Percentiles rank a stretch among this genome's conserved stretches.
phyloP scores from a whole-genome alignment of 2,329 filamentous ascomycete species.

The Botryotinia narcissicola region DNA sequence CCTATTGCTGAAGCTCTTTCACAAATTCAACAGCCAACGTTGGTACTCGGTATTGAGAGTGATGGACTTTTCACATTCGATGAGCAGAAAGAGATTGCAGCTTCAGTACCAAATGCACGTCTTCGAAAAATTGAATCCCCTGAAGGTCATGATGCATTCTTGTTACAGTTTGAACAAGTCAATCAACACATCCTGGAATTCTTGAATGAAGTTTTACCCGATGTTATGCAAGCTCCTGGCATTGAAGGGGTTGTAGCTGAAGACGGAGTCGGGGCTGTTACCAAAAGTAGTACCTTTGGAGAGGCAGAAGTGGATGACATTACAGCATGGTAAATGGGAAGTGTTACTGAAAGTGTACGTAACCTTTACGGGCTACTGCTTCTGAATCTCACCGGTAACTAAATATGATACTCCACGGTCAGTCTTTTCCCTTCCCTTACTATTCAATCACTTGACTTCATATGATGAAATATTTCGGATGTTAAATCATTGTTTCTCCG shows the following conservation, averaged over 20 bases:
- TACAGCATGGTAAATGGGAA: constrained; percentile 71
- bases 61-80: constrained; percentile 97
- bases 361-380: neutral
- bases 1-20: constrained; percentile 70
- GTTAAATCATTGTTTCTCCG: constrained; percentile 85
- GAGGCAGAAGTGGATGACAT: constrained; percentile 97
- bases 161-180: constrained; percentile 96
- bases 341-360: neutral
- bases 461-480: constrained; percentile 75
- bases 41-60: constrained; percentile 91
- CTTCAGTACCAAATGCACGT: constrained; percentile 71
- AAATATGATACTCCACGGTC: neutral
- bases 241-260: constrained; percentile 43
- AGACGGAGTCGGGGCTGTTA: constrained; percentile 59
- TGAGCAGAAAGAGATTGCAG: constrained; percentile 89
- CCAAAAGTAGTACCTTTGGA: constrained; percentile 88
- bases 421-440: neutral
- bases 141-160: constrained; percentile 93
- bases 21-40: constrained; percentile 80
- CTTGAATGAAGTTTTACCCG: constrained; percentile 75
- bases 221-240: constrained; percentile 74
- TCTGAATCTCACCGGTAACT: neutral
- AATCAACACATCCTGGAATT: constrained; percentile 85
- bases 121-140: constrained; percentile 88
- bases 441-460: neutral